Evolutionary conservation across 495 filamentous ascomycete genomes (phyloP).

Genomic region (Hypomontagnella submonticulosa): DNA sequence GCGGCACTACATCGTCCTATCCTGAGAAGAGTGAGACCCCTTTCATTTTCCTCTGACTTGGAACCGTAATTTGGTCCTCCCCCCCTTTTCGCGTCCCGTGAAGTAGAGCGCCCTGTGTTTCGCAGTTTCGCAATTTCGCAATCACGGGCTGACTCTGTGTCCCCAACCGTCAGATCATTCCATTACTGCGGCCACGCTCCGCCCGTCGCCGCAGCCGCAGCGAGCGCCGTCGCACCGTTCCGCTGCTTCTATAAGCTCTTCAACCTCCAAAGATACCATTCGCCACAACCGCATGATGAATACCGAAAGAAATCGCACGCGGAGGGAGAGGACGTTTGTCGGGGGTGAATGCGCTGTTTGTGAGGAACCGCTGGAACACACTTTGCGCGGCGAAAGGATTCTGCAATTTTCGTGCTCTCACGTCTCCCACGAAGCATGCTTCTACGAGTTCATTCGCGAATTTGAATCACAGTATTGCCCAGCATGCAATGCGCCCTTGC

Average conservation of each 20-base stretch:
- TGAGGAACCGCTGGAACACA: constrained; percentile 97
- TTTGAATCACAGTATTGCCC: constrained; percentile 96
- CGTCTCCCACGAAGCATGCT: constrained; percentile 97
- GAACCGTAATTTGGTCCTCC: constrained; percentile 21
- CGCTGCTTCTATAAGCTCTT: constrained; percentile 53
- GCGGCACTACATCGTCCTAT: constrained; percentile 45
- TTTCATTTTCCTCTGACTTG: constrained; percentile 6
- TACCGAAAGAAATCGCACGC: constrained; percentile 80
- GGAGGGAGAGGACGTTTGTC: constrained; percentile 94
- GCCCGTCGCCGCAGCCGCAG: constrained; percentile 33
- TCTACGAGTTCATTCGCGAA: constrained; percentile 98
- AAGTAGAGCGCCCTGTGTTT: not conserved
- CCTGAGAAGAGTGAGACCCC: constrained; percentile 59
- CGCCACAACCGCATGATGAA: constrained; percentile 62
- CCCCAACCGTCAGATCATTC: constrained; percentile 50
- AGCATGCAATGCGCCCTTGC: constrained; percentile 91
- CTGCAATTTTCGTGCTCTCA: constrained; percentile 96
- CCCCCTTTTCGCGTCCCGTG: constrained; percentile 23
- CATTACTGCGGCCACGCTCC: constrained; percentile 50
- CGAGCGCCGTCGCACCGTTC: constrained; percentile 59
- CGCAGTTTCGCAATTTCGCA: constrained; percentile 32
- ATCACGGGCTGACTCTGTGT: constrained; percentile 38
- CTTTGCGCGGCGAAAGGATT: constrained; percentile 91
- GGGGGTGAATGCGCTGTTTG: constrained; percentile 95
- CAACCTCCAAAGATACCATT: constrained; percentile 53